Conservation (phyloP, 2,329 filamentous ascomycete genomes). For the Xylaria sp. region DNA sequence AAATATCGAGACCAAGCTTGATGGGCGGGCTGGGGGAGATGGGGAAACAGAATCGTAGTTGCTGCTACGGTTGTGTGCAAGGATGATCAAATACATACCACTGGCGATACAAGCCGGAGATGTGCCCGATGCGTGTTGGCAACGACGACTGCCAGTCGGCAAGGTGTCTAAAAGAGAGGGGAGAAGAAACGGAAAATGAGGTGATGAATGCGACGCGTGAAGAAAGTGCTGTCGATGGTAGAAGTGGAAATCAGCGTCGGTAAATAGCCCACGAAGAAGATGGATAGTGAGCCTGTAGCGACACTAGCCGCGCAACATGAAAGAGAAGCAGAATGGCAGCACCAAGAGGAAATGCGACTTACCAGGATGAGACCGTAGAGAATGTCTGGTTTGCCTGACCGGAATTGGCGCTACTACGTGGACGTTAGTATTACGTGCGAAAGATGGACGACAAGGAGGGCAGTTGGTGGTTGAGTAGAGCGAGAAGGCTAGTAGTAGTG, state of each 20-base stretch:
- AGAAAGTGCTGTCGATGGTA: neutral
- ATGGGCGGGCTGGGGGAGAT: neutral
- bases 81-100: neutral
- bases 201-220: neutral
- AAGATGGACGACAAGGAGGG: neutral
- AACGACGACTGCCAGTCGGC: neutral
- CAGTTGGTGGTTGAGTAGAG: neutral
- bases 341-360: conserved; percentile 18
- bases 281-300: neutral
- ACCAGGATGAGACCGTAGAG: conserved; percentile 7
- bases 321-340: neutral
- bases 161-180: neutral
- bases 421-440: conserved; percentile 11
- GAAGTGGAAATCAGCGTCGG: neutral
- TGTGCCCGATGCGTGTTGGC: neutral
- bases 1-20: neutral
- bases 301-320: neutral
- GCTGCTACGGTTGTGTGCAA: neutral
- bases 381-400: neutral
- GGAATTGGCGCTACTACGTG: neutral
- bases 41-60: neutral
- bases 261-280: neutral
- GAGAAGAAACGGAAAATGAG: neutral
- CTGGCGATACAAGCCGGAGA: neutral
- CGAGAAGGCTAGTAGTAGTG: neutral